Evolutionary conservation across 2,329 filamentous ascomycete genomes (phyloP).

Genomic region (Clonostachys byssicola): DNA sequence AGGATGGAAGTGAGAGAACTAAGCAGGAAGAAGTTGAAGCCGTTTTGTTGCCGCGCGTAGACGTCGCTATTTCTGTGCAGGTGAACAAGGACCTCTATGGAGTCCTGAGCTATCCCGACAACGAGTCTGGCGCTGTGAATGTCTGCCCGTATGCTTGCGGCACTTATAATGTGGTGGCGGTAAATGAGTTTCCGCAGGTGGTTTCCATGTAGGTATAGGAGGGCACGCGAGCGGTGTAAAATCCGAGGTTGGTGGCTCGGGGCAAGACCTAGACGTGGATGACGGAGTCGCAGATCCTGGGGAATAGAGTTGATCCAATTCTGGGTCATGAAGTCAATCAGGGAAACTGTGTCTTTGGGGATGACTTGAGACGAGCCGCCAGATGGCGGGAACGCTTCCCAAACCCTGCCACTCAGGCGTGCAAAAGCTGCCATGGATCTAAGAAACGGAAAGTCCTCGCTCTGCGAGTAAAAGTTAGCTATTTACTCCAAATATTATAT

Average conservation of each 20-base stretch:
- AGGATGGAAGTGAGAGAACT: conserved; percentile 26
- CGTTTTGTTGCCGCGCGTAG: conserved; percentile 16
- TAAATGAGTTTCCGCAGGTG: too few relatives aligned
- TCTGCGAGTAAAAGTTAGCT: too few relatives aligned
- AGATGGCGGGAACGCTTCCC: conserved; percentile 34
- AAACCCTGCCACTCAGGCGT: conserved; percentile 26
- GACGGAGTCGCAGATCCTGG: conserved; percentile 25
- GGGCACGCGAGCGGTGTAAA: too few relatives aligned
- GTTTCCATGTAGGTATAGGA: too few relatives aligned
- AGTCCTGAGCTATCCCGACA: too few relatives aligned
- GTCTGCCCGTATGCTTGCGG: too few relatives aligned
- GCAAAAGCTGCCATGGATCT: conserved; percentile 2
- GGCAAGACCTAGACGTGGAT: conserved; percentile 26
- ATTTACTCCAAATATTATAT: too few relatives aligned
- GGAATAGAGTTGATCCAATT: conserved; percentile 42
- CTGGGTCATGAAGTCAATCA: conserved; percentile 33
- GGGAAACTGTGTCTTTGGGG: conserved; percentile 14
- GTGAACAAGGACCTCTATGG: too few relatives aligned
- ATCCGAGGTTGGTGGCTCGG: conserved; percentile 17
- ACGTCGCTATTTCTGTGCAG: conserved; percentile 12
- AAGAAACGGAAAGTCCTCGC: too few relatives aligned
- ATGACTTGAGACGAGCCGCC: conserved; percentile 7
- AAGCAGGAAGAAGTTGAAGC: conserved; percentile 18
- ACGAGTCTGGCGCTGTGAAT: too few relatives aligned
- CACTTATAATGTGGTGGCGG: too few relatives aligned